Conservation (phyloP, 108 stramenopile genomes). For the Cyclotella baltica region DNA sequence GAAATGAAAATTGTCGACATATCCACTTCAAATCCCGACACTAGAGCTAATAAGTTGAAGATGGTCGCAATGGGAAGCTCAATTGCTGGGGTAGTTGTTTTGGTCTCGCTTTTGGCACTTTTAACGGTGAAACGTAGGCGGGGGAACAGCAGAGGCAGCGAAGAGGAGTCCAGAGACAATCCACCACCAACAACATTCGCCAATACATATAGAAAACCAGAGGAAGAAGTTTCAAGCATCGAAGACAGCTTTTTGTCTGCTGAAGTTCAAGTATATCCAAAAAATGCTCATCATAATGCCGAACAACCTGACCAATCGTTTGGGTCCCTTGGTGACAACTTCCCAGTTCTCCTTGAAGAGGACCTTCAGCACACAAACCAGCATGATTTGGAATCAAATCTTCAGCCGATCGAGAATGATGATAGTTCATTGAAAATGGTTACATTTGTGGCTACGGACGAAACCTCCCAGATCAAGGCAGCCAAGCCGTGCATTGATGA, state of each 20-base stretch:
- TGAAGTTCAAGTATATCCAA: background rate
- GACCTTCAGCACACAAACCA: background rate
- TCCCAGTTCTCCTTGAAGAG: conserved; percentile 19
- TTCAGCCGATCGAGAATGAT: conserved; percentile 16
- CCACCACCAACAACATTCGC: conserved; percentile 11
- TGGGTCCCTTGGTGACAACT: conserved; percentile 34
- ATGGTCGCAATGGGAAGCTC: conserved; percentile 19
- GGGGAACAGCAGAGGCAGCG: background rate
- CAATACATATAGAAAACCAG: background rate
- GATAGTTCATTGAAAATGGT: conserved; percentile 9
- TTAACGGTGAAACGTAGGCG: conserved; percentile 21
- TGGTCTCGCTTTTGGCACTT: conserved; percentile 11
- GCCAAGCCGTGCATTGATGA: background rate
- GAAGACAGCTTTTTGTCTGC: conserved; percentile 18
- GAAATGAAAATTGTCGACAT: background rate
- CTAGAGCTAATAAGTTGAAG: background rate
- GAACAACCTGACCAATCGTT: background rate
- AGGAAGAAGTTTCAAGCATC: conserved; percentile 16
- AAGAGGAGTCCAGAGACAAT: too few species aligned
- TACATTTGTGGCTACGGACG: background rate
- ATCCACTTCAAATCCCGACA: background rate
- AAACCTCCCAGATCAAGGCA: background rate
- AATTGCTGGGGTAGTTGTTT: conserved; percentile 10
- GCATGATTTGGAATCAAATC: background rate
- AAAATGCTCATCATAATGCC: conserved; percentile 27